Percentiles rank a stretch among this genome's conserved stretches.
Evolutionary conservation across 208 protist genomes (phyloP).

Genomic region (Porcisia hertigi): DNA sequence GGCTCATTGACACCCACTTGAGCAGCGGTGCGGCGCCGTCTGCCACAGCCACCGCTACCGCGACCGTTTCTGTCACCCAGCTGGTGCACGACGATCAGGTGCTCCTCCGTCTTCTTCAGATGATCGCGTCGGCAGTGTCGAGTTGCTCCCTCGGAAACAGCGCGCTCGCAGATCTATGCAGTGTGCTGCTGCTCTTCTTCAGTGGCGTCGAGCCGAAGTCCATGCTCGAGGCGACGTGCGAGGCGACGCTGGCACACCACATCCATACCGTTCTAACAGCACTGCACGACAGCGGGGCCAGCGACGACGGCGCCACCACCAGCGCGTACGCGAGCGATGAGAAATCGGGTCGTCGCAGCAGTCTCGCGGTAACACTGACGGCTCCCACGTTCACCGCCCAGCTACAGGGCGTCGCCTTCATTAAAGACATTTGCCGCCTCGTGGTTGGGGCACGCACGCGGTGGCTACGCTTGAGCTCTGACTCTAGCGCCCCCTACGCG

Average conservation of each 20-base stretch:
- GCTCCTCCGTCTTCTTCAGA: slow-evolving; percentile 59
- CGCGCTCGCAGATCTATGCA: slow-evolving; percentile 47
- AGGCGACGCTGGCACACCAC: slow-evolving; percentile 63
- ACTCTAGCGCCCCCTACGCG: slow-evolving; percentile 1
- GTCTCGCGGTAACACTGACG: neutral
- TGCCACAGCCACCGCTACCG: neutral
- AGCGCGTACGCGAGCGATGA: slow-evolving; percentile 2
- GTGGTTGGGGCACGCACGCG: slow-evolving; percentile 25
- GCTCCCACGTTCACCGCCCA: slow-evolving; percentile 38
- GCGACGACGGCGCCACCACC: slow-evolving; percentile 1
- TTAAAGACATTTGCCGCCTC: slow-evolving; percentile 67
- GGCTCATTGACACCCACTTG: neutral
- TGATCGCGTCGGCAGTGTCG: slow-evolving; percentile 51
- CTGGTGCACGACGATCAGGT: slow-evolving; percentile 62
- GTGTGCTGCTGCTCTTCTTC: slow-evolving; percentile 63
- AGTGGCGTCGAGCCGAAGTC: slow-evolving; percentile 39
- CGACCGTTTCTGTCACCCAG: neutral
- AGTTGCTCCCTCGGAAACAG: slow-evolving; percentile 46
- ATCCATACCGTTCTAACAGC: slow-evolving; percentile 37
- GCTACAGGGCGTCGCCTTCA: slow-evolving; percentile 55
- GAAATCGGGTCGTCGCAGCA: neutral
- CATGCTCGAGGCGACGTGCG: slow-evolving; percentile 70
- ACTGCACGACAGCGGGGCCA: slow-evolving; percentile 27
- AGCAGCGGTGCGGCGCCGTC: neutral
- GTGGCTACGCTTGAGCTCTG: slow-evolving; percentile 27